phyloP scores from a whole-genome alignment of 225 moss, liverwort and hornwort genomes.

The Sphagnum contortum region DNA sequence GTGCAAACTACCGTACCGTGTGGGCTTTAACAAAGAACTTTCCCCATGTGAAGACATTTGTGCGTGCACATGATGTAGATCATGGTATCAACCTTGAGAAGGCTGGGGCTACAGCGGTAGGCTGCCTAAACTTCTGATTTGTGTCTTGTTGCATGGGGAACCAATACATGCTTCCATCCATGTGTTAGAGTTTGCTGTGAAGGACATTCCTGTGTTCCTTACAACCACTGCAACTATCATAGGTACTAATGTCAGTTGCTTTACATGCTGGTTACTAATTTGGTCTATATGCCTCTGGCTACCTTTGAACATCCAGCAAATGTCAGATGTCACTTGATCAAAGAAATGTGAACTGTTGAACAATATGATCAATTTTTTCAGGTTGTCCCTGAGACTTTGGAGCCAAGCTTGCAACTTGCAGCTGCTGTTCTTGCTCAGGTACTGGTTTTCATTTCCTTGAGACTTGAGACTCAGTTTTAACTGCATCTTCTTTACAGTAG shows the following conservation, averaged over 20 bases:
- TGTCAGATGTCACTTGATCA: too few species aligned
- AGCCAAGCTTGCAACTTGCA: conserved; percentile 97
- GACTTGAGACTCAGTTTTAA: background rate
- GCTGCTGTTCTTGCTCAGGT: conserved; percentile 99
- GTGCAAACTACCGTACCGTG: conserved; percentile 93
- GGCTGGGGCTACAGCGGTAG: conserved; percentile 98
- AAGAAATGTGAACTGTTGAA: too few species aligned
- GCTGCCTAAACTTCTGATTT: conserved; percentile 3
- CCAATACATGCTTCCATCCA: too few species aligned
- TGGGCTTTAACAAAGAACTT: conserved; percentile 96
- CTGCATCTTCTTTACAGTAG: too few species aligned
- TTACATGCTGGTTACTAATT: too few species aligned
- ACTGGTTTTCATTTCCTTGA: conserved; percentile 3
- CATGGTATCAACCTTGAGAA: conserved; percentile 97
- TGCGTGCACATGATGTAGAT: conserved; percentile 96
- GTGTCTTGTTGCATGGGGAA: background rate
- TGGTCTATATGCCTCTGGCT: too few species aligned
- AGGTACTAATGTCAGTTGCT: too few species aligned
- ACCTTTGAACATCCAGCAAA: too few species aligned
- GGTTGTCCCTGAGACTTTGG: conserved; percentile 98
- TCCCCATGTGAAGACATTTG: conserved; percentile 90
- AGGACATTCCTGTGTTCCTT: too few species aligned
- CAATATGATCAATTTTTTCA: conserved; percentile 7
- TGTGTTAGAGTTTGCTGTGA: too few species aligned
- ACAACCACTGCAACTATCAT: too few species aligned